Percentiles rank a stretch among this genome's conserved stretches.
Conservation (phyloP, 768 basidiomycete genomes). For the Lyophyllum semitale region DNA sequence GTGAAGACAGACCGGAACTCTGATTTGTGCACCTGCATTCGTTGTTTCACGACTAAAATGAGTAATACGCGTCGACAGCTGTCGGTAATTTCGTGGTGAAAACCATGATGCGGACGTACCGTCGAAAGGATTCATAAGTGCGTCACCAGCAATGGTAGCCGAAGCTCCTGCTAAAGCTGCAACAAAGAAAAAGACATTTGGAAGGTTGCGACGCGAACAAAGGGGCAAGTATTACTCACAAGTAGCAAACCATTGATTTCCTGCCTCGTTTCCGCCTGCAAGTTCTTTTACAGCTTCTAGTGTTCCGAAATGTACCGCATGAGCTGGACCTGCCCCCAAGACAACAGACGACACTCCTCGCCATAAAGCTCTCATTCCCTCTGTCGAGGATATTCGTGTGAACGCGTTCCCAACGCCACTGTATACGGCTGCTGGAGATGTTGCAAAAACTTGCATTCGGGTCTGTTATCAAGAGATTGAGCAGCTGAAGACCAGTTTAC, state of each 20-base stretch:
- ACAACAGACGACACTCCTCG: constrained; percentile 95
- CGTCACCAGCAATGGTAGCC: constrained; percentile 94
- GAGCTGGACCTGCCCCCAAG: constrained; percentile 95
- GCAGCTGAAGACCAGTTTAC: not conserved
- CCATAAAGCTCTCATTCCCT: constrained; percentile 91
- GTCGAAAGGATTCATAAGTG: constrained; percentile 99
- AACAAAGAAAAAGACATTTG: constrained; percentile 9
- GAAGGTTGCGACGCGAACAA: constrained; percentile 1
- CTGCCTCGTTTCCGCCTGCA: constrained; percentile 79
- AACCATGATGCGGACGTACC: constrained; percentile 53
- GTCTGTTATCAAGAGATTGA: constrained; percentile 55
- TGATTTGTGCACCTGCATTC: constrained; percentile 97
- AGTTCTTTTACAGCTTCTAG: constrained; percentile 95
- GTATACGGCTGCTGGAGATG: constrained; percentile 84
- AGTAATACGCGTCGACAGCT: not conserved
- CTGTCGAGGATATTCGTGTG: constrained; percentile 89
- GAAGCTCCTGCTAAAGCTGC: constrained; percentile 90
- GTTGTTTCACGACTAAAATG: constrained; percentile 91
- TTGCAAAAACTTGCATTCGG: constrained; percentile 96
- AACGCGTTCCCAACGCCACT: constrained; percentile 90
- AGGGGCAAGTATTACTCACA: constrained; percentile 49
- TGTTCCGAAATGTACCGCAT: constrained; percentile 96
- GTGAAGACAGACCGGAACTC: constrained; percentile 83
- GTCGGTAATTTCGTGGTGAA: constrained; percentile 2
- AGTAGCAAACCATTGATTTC: constrained; percentile 86